These are phyloP conservation scores for Monosporascus sp. DNA, from an alignment of 2,329 filamentous ascomycete genomes.

Conservation along the genomic window DNA sequence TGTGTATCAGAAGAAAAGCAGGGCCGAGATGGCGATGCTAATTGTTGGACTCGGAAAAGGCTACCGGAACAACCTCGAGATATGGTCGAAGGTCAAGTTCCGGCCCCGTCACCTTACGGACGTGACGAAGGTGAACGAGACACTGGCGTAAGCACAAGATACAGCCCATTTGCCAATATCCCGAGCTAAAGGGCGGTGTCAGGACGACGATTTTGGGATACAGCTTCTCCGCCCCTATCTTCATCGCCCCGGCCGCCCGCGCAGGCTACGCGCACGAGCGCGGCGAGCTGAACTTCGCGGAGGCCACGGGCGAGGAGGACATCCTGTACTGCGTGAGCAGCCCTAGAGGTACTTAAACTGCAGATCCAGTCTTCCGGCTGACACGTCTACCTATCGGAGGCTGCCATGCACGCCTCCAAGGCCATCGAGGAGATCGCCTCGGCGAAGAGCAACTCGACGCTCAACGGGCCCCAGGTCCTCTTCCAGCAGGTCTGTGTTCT, in stretches of 20 bases:
- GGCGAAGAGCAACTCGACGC: constrained; percentile 24
- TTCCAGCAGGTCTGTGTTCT: constrained; percentile 29
- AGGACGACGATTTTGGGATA: constrained; percentile 39
- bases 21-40: not conserved
- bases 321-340: constrained; percentile 37
- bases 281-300: constrained; percentile 43
- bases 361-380: not conserved
- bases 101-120: not conserved
- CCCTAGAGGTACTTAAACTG: not conserved
- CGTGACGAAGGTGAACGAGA: constrained; percentile 6
- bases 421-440: constrained; percentile 32
- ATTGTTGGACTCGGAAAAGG: constrained; percentile 10
- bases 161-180: constrained; percentile 3
- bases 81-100: constrained; percentile 36
- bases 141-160: constrained; percentile 21
- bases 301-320: constrained; percentile 37
- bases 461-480: constrained; percentile 23
- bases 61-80: constrained; percentile 46
- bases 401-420: constrained; percentile 6
- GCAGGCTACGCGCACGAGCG: constrained; percentile 36
- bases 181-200: constrained; percentile 18
- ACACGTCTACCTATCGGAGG: not conserved
- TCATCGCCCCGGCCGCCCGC: constrained; percentile 41
- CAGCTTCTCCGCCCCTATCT: constrained; percentile 43
- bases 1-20: not conserved